Evolutionary conservation across 148 eudicot species (phyloP).

Genomic region (Rhododendron henanense): DNA sequence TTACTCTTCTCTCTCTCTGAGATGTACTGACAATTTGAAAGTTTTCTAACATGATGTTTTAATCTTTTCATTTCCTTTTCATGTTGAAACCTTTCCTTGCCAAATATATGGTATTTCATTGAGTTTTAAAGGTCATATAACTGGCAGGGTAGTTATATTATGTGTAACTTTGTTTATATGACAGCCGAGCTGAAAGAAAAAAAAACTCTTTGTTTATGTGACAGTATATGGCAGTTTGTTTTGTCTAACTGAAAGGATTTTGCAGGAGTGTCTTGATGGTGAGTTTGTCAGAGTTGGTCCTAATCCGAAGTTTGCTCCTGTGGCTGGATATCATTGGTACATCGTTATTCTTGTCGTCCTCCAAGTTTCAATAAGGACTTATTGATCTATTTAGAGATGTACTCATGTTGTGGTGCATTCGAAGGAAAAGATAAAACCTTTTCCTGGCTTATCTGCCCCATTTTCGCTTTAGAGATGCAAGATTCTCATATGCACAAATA

Average conservation of each 20-base stretch:
- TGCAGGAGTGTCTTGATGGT: constrained; percentile 91
- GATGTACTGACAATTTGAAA: neutral
- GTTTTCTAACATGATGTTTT: neutral
- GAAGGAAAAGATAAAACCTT: neutral
- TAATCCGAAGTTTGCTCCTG: constrained; percentile 83
- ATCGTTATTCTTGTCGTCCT: neutral
- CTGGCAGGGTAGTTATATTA: neutral
- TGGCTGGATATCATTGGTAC: constrained; percentile 97
- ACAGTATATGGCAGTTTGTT: neutral
- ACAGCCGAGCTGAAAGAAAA: neutral
- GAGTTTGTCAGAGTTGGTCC: constrained; percentile 99
- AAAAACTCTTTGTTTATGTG: no score
- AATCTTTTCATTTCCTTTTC: neutral
- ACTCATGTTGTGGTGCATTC: neutral
- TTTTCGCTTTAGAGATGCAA: neutral
- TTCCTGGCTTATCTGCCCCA: neutral
- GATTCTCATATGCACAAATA: neutral
- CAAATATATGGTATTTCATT: neutral
- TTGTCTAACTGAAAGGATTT: neutral
- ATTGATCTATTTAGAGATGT: neutral
- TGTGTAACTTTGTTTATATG: neutral
- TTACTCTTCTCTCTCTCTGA: neutral
- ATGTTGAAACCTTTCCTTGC: neutral
- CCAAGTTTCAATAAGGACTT: neutral
- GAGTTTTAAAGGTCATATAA: neutral